These are phyloP conservation scores for Solanum chilense DNA, from an alignment of 257 asterid species.

Conservation along the genomic window DNA sequence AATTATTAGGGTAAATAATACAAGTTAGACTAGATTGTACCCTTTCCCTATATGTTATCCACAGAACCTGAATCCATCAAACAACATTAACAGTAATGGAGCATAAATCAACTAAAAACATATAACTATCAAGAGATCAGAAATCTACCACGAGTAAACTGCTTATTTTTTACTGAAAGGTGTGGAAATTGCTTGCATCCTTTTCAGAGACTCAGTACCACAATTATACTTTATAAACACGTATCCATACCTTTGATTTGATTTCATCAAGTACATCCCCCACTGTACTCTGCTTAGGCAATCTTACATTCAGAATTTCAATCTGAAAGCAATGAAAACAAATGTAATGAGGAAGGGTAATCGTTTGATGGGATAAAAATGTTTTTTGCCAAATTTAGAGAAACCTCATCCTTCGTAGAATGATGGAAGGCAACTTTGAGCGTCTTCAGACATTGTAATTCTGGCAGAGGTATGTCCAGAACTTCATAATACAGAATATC, in stretches of 20 bases:
- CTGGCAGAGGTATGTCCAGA: slow-evolving; percentile 97
- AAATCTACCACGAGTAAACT: neutral
- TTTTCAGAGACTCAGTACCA: neutral
- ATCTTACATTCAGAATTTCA: slow-evolving; percentile 66
- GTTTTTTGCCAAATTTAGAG: neutral
- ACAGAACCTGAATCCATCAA: neutral
- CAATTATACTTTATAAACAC: neutral
- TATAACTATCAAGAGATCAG: neutral
- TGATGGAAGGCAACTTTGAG: slow-evolving; percentile 95
- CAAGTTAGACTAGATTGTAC: neutral
- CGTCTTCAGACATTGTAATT: slow-evolving; percentile 83
- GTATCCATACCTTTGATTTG: slow-evolving; percentile 66
- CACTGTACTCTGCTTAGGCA: slow-evolving; percentile 89
- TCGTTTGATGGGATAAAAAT: neutral
- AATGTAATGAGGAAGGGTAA: neutral
- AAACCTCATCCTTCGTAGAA: slow-evolving; percentile 92
- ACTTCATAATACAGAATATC: slow-evolving; percentile 94
- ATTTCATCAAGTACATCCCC: slow-evolving; percentile 96
- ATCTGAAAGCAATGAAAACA: slow-evolving; percentile 40
- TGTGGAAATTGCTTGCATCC: neutral
- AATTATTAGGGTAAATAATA: neutral
- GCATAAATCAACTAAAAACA: neutral
- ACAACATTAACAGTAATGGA: neutral
- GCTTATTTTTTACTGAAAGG: neutral
- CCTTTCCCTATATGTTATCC: neutral